Percentiles rank a stretch among this genome's conserved stretches.
These are phyloP conservation scores for Panicum virgatum DNA, from an alignment of 202 grass and related monocot genomes.

Conservation along the genomic window DNA sequence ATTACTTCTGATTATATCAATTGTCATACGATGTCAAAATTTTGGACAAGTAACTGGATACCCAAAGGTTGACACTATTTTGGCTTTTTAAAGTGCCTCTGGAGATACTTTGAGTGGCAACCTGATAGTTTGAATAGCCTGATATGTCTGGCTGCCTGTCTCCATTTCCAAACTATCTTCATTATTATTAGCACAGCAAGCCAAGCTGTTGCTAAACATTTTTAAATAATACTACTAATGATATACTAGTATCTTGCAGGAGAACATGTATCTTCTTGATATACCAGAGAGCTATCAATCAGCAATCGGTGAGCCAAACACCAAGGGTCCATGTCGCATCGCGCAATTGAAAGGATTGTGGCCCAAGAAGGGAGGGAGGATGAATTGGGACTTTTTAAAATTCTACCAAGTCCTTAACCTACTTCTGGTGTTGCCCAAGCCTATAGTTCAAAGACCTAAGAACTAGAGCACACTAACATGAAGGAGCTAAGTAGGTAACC, in stretches of 20 bases:
- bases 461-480: too few species aligned
- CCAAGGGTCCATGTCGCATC: constrained; percentile 62
- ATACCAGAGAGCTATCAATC: constrained; percentile 79
- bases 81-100: not conserved
- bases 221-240: not conserved
- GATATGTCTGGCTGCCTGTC: not conserved
- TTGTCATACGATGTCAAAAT: not conserved
- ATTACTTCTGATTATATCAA: constrained; percentile 2
- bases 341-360: too few species aligned
- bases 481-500: too few species aligned
- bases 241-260: constrained; percentile 51
- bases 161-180: not conserved
- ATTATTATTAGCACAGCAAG: not conserved
- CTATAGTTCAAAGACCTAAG: too few species aligned
- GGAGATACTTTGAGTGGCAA: not conserved
- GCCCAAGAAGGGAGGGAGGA: too few species aligned
- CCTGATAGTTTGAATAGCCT: not conserved
- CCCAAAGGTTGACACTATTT: not conserved
- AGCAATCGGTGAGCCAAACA: constrained; percentile 61
- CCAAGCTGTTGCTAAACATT: not conserved
- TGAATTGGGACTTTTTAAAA: too few species aligned
- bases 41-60: not conserved
- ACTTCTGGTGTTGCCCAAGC: too few species aligned
- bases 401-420: too few species aligned
- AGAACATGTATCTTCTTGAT: constrained; percentile 68